Evolutionary conservation across 192 early-diverging fungal genomes (phyloP).

Genomic region (Oehlia diaphana): DNA sequence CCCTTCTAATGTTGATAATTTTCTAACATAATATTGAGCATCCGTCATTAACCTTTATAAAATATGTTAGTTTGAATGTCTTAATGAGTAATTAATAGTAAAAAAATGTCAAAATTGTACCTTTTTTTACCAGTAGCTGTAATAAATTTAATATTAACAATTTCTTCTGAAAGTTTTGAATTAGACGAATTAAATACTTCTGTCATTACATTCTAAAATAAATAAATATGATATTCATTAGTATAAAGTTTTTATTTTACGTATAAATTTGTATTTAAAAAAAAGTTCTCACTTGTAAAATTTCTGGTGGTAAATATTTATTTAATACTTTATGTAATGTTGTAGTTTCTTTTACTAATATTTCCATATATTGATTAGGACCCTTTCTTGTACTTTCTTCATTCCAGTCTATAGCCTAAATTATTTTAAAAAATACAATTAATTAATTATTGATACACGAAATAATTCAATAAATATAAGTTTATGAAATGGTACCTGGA

Average conservation of each 20-base stretch:
- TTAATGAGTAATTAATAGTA: not conserved
- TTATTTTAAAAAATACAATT: constrained; percentile 29
- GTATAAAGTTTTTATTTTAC: not conserved
- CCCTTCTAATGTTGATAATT: constrained; percentile 27
- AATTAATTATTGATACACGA: not conserved
- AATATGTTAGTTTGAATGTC: not conserved
- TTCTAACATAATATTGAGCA: constrained; percentile 16
- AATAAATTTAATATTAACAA: constrained; percentile 11
- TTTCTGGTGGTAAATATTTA: constrained; percentile 74
- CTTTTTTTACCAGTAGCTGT: constrained; percentile 18
- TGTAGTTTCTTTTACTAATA: constrained; percentile 85
- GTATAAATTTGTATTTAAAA: not conserved
- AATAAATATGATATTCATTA: not conserved
- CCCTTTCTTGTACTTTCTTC: constrained; percentile 17
- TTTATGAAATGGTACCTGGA: constrained; percentile 55
- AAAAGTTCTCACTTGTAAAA: constrained; percentile 59
- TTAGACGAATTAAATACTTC: constrained; percentile 23
- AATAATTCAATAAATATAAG: not conserved
- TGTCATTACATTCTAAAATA: constrained; percentile 28
- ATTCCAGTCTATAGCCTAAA: constrained; percentile 32
- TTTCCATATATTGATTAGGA: constrained; percentile 72
- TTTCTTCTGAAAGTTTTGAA: constrained; percentile 26
- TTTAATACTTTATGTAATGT: constrained; percentile 91
- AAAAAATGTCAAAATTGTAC: not conserved
- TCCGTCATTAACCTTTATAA: constrained; percentile 2